A percentile compares a stretch with the other conserved stretches of the same genome.
Evolutionary conservation across 108 stramenopile species (phyloP).

Genomic region (Cylindrotheca closterium): DNA sequence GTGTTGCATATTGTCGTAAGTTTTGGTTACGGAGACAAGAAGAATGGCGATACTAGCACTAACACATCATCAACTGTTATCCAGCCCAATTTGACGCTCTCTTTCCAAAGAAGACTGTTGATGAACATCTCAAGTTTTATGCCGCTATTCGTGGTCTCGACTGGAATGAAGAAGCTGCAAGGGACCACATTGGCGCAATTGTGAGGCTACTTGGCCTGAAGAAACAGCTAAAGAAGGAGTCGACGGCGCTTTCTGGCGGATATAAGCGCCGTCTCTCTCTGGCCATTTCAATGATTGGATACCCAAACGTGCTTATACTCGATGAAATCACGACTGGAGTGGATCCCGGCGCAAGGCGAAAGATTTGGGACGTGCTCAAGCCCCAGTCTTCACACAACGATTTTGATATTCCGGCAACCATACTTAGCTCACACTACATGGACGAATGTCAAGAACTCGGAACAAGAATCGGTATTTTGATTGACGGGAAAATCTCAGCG

Average conservation of each 20-base stretch:
- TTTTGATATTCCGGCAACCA: constrained; percentile 46
- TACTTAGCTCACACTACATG: constrained; percentile 89
- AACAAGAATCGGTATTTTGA: constrained; percentile 81
- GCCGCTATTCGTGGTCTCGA: constrained; percentile 41
- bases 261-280: constrained; percentile 90
- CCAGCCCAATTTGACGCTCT: constrained; percentile 59
- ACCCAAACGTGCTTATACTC: constrained; percentile 66
- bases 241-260: constrained; percentile 78
- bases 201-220: constrained; percentile 21
- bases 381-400: constrained; percentile 35
- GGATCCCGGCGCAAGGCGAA: constrained; percentile 54
- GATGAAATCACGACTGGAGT: constrained; percentile 79
- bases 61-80: no score
- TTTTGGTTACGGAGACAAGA: no score
- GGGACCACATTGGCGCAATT: constrained; percentile 32
- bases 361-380: constrained; percentile 52
- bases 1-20: constrained; percentile 46
- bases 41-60: no score
- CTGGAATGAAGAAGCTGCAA: constrained; percentile 25
- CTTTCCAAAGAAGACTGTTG: constrained; percentile 50
- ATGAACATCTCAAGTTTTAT: constrained; percentile 61
- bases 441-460: constrained; percentile 85
- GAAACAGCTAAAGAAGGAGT: constrained; percentile 24
- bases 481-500: constrained; percentile 57
- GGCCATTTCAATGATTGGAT: constrained; percentile 80